These are phyloP conservation scores for Penicillium brasilianum DNA, from an alignment of 2,329 filamentous ascomycete genomes.

Conservation along the genomic window DNA sequence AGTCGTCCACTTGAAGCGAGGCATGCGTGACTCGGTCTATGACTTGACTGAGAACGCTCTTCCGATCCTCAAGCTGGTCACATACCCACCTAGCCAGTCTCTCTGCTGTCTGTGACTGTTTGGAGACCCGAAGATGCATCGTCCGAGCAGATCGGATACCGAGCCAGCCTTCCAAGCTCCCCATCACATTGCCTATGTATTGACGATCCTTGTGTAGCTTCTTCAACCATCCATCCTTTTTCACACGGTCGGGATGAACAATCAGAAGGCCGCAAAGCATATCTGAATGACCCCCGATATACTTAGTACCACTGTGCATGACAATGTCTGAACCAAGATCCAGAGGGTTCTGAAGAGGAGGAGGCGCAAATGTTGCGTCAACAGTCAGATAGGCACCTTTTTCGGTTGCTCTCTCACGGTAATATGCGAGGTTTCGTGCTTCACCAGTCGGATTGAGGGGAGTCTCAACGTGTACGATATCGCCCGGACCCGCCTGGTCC, in stretches of 20 bases:
- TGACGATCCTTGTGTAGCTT: constrained; percentile 69
- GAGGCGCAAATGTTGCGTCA: constrained; percentile 89
- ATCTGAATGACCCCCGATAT: constrained; percentile 91
- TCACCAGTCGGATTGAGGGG: constrained; percentile 87
- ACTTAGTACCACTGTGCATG: constrained; percentile 95
- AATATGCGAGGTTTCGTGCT: constrained; percentile 71
- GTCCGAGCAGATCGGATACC: constrained; percentile 83
- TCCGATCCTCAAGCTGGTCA: constrained; percentile 48
- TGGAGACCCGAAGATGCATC: constrained; percentile 75
- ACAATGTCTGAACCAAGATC: constrained; percentile 77
- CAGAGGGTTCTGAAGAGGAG: constrained; percentile 87
- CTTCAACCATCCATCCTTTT: constrained; percentile 60
- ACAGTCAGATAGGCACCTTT: constrained; percentile 76
- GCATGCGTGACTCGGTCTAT: constrained; percentile 75
- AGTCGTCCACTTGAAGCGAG: constrained; percentile 69
- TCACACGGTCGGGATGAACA: constrained; percentile 48
- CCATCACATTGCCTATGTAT: constrained; percentile 79
- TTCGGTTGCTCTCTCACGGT: constrained; percentile 70
- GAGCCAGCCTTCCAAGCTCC: constrained; percentile 86
- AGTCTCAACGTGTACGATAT: constrained; percentile 88
- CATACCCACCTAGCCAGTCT: constrained; percentile 74
- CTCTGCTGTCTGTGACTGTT: constrained; percentile 73
- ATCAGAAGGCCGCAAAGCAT: constrained; percentile 84
- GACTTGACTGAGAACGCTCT: constrained; percentile 53
- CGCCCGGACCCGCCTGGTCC: constrained; percentile 71